phyloP scores from a whole-genome alignment of 768 basidiomycete species.

The Antrodiella citrinella region DNA sequence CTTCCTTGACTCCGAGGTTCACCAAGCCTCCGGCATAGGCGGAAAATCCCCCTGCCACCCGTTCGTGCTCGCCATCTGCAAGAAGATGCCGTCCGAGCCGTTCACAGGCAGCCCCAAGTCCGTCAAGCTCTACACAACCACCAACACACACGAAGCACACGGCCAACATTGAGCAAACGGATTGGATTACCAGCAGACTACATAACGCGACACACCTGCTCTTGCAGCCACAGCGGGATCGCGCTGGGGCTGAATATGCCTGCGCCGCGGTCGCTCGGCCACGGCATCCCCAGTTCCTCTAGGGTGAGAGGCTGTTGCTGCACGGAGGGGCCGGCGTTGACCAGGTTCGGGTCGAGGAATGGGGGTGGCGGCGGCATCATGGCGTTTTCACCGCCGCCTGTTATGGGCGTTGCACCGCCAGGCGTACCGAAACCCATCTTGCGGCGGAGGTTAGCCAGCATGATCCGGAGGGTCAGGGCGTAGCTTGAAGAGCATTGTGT shows the following conservation, averaged over 20 bases:
- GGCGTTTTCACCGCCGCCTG: background rate
- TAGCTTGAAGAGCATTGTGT: slow-evolving; percentile 41
- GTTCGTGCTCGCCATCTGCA: slow-evolving; percentile 60
- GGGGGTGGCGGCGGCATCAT: slow-evolving; percentile 20
- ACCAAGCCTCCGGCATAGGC: slow-evolving; percentile 82
- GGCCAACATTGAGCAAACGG: background rate
- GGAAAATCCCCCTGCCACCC: slow-evolving; percentile 75
- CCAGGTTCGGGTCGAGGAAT: slow-evolving; percentile 42
- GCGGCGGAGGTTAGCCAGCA: slow-evolving; percentile 86
- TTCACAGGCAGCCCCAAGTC: slow-evolving; percentile 90
- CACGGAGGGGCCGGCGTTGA: slow-evolving; percentile 7
- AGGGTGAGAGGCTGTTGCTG: slow-evolving; percentile 59
- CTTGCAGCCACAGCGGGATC: slow-evolving; percentile 89
- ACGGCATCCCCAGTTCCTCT: slow-evolving; percentile 78
- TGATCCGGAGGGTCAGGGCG: slow-evolving; percentile 83
- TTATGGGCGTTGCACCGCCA: slow-evolving; percentile 7
- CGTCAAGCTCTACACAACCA: slow-evolving; percentile 56
- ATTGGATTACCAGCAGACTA: background rate
- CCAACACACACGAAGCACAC: slow-evolving; percentile 1
- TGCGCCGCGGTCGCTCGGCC: slow-evolving; percentile 43
- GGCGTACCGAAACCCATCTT: slow-evolving; percentile 60
- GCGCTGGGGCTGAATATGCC: slow-evolving; percentile 69
- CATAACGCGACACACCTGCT: slow-evolving; percentile 47
- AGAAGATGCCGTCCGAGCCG: slow-evolving; percentile 85
- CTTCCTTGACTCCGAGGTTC: slow-evolving; percentile 19